Conservation (phyloP, 805 yeast species). For the Suhomyces sp. region DNA sequence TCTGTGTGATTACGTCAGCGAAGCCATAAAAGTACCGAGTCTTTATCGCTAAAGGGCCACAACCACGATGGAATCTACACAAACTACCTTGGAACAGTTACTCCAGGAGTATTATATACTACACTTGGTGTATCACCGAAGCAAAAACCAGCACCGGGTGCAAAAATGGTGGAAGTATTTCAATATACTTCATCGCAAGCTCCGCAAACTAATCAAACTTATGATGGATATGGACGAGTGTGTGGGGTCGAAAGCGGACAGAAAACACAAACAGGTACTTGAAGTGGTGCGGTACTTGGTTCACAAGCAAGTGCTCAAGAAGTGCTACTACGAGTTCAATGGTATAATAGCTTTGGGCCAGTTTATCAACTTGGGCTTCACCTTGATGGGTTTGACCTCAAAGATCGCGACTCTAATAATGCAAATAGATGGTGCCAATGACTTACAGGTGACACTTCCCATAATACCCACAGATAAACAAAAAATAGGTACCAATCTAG, state of each 20-base stretch:
- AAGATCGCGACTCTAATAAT: slow-evolving; percentile 32
- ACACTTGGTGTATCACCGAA: slow-evolving; percentile 65
- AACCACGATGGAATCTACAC: not conserved
- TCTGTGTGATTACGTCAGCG: slow-evolving; percentile 1
- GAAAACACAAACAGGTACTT: slow-evolving; percentile 13
- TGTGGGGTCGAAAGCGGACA: slow-evolving; percentile 2
- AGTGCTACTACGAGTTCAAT: slow-evolving; percentile 60
- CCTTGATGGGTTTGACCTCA: slow-evolving; percentile 56
- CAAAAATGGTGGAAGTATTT: slow-evolving; percentile 77
- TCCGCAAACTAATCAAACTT: slow-evolving; percentile 38
- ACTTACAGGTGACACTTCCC: not conserved
- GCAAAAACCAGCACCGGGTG: slow-evolving; percentile 70
- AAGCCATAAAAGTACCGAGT: not conserved
- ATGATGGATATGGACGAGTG: slow-evolving; percentile 21
- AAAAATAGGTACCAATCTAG: not conserved
- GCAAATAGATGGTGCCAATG: slow-evolving; percentile 15
- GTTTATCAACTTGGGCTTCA: slow-evolving; percentile 69
- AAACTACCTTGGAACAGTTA: not conserved
- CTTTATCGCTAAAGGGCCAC: not conserved
- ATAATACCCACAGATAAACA: not conserved
- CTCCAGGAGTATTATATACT: slow-evolving; percentile 54
- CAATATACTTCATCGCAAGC: slow-evolving; percentile 56
- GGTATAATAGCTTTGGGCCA: slow-evolving; percentile 73
- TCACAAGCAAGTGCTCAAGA: slow-evolving; percentile 36
- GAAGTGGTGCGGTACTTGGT: slow-evolving; percentile 25